A percentile compares a stretch with the other conserved stretches of the same genome.
Conservation (phyloP, 768 basidiomycete genomes). For the Mycena vulgaris region DNA sequence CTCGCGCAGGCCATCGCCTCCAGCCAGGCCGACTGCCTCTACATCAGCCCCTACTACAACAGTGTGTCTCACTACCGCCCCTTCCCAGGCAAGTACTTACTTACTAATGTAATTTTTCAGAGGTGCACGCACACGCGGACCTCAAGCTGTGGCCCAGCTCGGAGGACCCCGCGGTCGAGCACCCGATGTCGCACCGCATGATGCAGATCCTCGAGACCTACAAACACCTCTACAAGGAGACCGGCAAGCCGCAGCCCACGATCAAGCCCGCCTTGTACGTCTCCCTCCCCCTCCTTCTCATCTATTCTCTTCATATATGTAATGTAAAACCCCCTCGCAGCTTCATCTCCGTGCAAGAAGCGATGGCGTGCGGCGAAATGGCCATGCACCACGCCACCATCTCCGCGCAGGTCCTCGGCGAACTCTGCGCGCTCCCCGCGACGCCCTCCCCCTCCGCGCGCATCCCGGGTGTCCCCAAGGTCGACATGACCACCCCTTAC, state of each 20-base stretch:
- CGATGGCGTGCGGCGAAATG: slow-evolving; percentile 39
- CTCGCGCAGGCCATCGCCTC: slow-evolving; percentile 63
- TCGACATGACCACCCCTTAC: slow-evolving; percentile 16
- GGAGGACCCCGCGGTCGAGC: slow-evolving; percentile 49
- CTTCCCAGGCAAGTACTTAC: no score
- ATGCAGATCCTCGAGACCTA: slow-evolving; percentile 40
- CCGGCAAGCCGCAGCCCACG: slow-evolving; percentile 53
- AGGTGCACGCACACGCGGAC: slow-evolving; percentile 54
- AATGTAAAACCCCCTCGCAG: slow-evolving; percentile 2
- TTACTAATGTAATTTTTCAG: no score
- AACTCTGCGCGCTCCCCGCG: slow-evolving; percentile 30
- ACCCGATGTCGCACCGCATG: slow-evolving; percentile 52
- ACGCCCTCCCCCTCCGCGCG: slow-evolving; percentile 12
- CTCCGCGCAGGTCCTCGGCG: slow-evolving; percentile 26
- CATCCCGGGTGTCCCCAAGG: slow-evolving; percentile 33
- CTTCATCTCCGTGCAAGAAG: slow-evolving; percentile 34
- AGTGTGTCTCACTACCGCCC: slow-evolving; percentile 41
- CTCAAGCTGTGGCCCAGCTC: slow-evolving; percentile 50
- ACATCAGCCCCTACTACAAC: slow-evolving; percentile 65
- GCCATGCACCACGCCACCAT: slow-evolving; percentile 34
- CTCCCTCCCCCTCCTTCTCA: neutral
- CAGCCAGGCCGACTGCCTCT: slow-evolving; percentile 60
- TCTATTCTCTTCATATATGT: neutral
- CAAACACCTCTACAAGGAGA: slow-evolving; percentile 51
- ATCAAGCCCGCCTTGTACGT: slow-evolving; percentile 30